Evolutionary conservation across 1,284 basidiomycete genomes (phyloP), one percentile per base, ranked within the genome.

Genomic region (Athelia psychrophila): DNA sequence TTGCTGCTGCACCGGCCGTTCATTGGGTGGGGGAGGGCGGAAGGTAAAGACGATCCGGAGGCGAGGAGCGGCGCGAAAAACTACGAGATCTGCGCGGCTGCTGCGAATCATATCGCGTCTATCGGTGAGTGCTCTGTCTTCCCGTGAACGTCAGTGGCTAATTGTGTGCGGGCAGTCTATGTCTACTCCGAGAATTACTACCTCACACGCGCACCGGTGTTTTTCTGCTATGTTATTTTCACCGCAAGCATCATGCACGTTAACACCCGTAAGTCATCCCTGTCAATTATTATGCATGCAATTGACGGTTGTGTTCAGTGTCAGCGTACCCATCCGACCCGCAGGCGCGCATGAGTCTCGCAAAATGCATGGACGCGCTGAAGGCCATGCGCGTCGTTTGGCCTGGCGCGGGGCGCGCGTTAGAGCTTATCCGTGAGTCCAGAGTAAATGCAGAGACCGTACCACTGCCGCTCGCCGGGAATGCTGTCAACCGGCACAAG

Each of bases 221-320:
- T 91, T 64, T 69, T 92, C 45, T 86, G 81, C 56, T 94, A 91
- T 62, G 91, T 91, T 58, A 73, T 92, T 22, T 94, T 93, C 71
- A 86, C 84, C 8, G 91, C 91, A 19, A 83, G 84, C 53, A 84
- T 93, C 56, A 91, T 91, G 84, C 91, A 92, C 62, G 81, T 88
- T 48, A 83, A 81, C 1, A 82, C 74, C 32, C 67, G 88, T 90
- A 56, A 58, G 72, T 69, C 56, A 35, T 49, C 32, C 12, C 49
- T 35, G 19, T 46, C 5, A n/a, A n/a, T 51, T 35, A 36, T 13
- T 30, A 8, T 35, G 33, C 8, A 49, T 46, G 44, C 47, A 50
- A 23, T 42, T 48, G 16, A 42, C 15, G 22, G 16, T 53, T 23
- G 5, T 46, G 25, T n/a, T n/a, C 25, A 88, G 88, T 90, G 45